Evolutionary conservation across 73 alveolate species (phyloP).

Genomic region (Blepharisma stoltei): DNA sequence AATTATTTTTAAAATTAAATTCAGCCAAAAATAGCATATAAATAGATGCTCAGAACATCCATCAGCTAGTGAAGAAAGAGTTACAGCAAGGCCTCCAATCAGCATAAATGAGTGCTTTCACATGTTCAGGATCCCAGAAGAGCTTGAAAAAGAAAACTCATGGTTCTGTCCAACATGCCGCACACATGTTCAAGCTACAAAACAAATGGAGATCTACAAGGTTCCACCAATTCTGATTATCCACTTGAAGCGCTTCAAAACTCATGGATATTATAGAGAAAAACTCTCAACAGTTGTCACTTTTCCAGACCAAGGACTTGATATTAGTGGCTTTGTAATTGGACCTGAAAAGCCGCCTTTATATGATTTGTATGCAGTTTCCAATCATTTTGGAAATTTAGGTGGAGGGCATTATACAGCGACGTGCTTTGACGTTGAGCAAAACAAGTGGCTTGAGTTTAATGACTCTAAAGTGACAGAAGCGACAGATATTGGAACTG

Average conservation of each 20-base stretch:
- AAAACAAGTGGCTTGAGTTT: constrained; percentile 80
- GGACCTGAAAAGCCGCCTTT: constrained; percentile 45
- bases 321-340: constrained; percentile 66
- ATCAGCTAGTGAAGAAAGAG: not conserved
- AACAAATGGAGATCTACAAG: constrained; percentile 79
- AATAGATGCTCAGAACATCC: constrained; percentile 24
- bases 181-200: constrained; percentile 70
- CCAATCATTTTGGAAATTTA: constrained; percentile 94
- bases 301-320: constrained; percentile 64
- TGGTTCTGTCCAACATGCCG: constrained; percentile 73
- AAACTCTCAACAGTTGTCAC: constrained; percentile 61
- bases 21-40: not conserved
- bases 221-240: constrained; percentile 72
- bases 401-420: constrained; percentile 99
- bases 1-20: no score
- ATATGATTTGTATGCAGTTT: constrained; percentile 90
- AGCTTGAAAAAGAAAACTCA: constrained; percentile 80
- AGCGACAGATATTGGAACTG: not conserved
- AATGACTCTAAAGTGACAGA: constrained; percentile 80
- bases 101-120: constrained; percentile 79
- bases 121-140: constrained; percentile 92
- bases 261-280: constrained; percentile 54
- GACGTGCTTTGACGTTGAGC: constrained; percentile 64
- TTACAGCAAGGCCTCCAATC: constrained; percentile 44
- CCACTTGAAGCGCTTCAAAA: constrained; percentile 78